Base-by-base conservation (phyloP, 2,329 filamentous ascomycete genomes). In the Ploettnerulaceae sp. region DNA sequence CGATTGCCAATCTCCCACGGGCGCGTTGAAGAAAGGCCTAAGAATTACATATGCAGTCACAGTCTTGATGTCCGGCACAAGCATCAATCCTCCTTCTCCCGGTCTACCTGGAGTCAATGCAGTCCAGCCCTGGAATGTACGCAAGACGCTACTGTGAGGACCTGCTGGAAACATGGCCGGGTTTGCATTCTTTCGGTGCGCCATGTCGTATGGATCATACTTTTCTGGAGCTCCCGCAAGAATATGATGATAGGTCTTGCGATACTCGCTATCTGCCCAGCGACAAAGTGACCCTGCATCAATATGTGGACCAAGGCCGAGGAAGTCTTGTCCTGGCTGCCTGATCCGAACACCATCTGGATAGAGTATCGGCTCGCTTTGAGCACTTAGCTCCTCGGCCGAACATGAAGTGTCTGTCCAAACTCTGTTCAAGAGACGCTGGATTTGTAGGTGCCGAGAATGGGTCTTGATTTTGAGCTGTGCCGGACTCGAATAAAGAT, bases 71-170 rank as follows among this genome's bases (percentile, higher is more conserved):
- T 93, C 70, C 0, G 90, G 90, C 58, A 90, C 89, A 1, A 95
- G 84, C 34, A 86, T 74, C 43, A 95, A 67, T 0, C 89, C 91
- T 1, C 90, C 90, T 67, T 95, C 82, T 3, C 75, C 74, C 0
- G 87, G 86, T 0, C 74, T 79, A 0, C 80, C 84, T 12, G 71
- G 68, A 48, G 82, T 89, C 75, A 95, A 83, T 49, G 77, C 79
- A 43, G 95, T 67, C 90, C 90, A 96, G 14, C 89, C 89, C 67
- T 96, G 90, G 65, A 86, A 91, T 74, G 89, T 85, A 26, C 90
- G 77, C 66, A 95, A 89, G 71, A 89, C 88, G 38, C 77, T 83
- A 66, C 88, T 94, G 1, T 85, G 82, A 0, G 90, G 89, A 0
- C 88, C 75, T 0, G 89, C 88, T 39, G 86, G 75, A 63, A 95